Conservation (phyloP, 805 yeast genomes). For the Jamesozyma jinghongensis region DNA sequence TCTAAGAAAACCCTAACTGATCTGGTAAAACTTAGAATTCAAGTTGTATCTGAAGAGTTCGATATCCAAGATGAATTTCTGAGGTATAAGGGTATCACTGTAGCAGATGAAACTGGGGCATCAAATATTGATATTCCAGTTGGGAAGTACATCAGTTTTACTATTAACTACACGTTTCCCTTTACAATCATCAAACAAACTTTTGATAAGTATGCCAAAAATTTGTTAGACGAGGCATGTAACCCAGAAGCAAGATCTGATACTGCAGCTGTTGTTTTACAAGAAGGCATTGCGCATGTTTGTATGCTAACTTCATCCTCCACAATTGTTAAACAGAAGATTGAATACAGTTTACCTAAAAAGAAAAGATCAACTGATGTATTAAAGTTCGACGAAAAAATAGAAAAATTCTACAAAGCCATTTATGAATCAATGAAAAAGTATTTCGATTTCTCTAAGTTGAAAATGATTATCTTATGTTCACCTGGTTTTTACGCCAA, state of each 20-base stretch:
- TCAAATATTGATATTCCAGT: conserved; percentile 67
- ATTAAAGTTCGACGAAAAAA: conserved; percentile 66
- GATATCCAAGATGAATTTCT: conserved; percentile 67
- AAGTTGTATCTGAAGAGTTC: conserved; percentile 65
- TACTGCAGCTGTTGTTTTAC: conserved; percentile 85
- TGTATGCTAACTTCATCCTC: conserved; percentile 83
- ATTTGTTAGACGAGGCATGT: conserved; percentile 57
- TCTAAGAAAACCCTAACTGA: conserved; percentile 49
- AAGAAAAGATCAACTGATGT: conserved; percentile 81
- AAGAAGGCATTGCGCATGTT: conserved; percentile 91
- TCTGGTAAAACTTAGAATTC: conserved; percentile 49
- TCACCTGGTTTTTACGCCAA: conserved; percentile 84
- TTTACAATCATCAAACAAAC: conserved; percentile 62
- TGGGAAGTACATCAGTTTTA: conserved; percentile 84
- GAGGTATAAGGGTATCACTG: conserved; percentile 71
- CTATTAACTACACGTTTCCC: conserved; percentile 58
- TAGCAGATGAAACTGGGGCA: conserved; percentile 32
- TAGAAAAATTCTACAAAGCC: conserved; percentile 56
- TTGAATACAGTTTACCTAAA: conserved; percentile 78
- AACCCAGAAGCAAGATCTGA: conserved; percentile 76
- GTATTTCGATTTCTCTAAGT: conserved; percentile 55
- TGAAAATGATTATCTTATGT: conserved; percentile 74
- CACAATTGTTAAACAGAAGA: conserved; percentile 70
- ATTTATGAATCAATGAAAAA: conserved; percentile 56
- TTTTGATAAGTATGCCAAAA: conserved; percentile 70